Conservation (phyloP, 345 rosid species). For the Microcos paniculata region DNA sequence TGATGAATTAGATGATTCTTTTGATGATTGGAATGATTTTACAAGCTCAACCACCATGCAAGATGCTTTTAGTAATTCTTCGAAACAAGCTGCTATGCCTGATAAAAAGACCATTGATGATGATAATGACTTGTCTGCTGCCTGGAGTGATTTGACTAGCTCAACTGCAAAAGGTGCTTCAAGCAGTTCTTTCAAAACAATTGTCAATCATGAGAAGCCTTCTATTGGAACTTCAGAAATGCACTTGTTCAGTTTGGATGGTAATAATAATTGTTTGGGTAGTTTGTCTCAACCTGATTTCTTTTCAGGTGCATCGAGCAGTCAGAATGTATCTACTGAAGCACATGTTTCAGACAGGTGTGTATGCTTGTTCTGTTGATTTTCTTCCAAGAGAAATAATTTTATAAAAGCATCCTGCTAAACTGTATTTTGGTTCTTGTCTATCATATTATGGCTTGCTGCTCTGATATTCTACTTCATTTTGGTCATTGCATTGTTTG, state of each 20-base stretch:
- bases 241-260: slow-evolving; percentile 32
- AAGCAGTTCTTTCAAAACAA: slow-evolving; percentile 19
- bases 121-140: slow-evolving; percentile 52
- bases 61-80: slow-evolving; percentile 27
- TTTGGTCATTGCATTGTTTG: neutral
- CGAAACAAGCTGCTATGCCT: slow-evolving; percentile 6
- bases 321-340: slow-evolving; percentile 35
- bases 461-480: neutral
- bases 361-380: slow-evolving; percentile 7
- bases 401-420: neutral
- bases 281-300: slow-evolving; percentile 36
- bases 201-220: slow-evolving; percentile 17
- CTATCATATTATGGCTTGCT: neutral
- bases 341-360: slow-evolving; percentile 51
- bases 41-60: slow-evolving; percentile 47
- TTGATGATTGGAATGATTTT: slow-evolving; percentile 69
- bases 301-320: slow-evolving; percentile 32
- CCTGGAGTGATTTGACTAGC: slow-evolving; percentile 63
- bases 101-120: slow-evolving; percentile 30
- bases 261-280: slow-evolving; percentile 35
- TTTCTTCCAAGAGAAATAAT: neutral
- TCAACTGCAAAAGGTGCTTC: slow-evolving; percentile 37
- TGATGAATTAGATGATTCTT: slow-evolving; percentile 45
- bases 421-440: neutral
- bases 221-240: slow-evolving; percentile 34